phyloP scores from a whole-genome alignment of 2,329 filamentous ascomycete genomes.

The Beauveria rudraprayagi region DNA sequence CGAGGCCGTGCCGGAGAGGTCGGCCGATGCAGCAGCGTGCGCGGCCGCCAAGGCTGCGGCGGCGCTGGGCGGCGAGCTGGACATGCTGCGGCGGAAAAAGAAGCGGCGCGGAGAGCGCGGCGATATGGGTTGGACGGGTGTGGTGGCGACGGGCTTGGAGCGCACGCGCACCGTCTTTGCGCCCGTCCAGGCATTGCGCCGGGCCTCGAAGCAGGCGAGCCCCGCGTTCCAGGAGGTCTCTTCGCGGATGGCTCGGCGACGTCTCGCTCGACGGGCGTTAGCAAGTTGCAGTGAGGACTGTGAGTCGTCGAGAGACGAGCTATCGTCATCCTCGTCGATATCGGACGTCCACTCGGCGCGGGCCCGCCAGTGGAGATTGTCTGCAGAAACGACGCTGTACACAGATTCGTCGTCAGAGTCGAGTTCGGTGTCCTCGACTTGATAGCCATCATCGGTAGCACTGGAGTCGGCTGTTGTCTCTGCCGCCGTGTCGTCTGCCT shows the following conservation, averaged over 20 bases:
- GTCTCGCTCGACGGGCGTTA: slow-evolving; percentile 44
- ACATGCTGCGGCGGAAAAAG: slow-evolving; percentile 41
- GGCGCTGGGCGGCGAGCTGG: slow-evolving; percentile 30
- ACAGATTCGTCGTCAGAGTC: slow-evolving; percentile 40
- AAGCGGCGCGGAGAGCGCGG: slow-evolving; percentile 40
- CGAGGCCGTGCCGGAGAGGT: slow-evolving; percentile 26
- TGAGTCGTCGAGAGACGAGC: slow-evolving; percentile 40
- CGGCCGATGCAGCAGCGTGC: slow-evolving; percentile 17
- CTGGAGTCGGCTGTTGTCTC: background rate
- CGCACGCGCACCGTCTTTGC: slow-evolving; percentile 54
- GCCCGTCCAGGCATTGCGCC: slow-evolving; percentile 79
- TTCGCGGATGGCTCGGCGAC: slow-evolving; percentile 49
- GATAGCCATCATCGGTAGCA: slow-evolving; percentile 25
- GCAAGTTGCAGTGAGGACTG: slow-evolving; percentile 34
- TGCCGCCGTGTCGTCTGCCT: slow-evolving; percentile 4
- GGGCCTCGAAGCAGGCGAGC: slow-evolving; percentile 66
- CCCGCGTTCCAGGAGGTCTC: slow-evolving; percentile 75
- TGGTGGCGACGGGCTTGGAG: slow-evolving; percentile 37
- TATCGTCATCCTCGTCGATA: slow-evolving; percentile 40
- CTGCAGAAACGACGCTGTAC: slow-evolving; percentile 51
- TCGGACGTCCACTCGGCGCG: slow-evolving; percentile 52
- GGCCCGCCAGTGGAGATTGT: slow-evolving; percentile 40
- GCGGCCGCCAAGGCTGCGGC: slow-evolving; percentile 16
- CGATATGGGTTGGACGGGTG: slow-evolving; percentile 30
- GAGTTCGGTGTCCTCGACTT: slow-evolving; percentile 29